Conservation (phyloP, 2,329 filamentous ascomycete species). For the Colletotrichum endophyticum region DNA sequence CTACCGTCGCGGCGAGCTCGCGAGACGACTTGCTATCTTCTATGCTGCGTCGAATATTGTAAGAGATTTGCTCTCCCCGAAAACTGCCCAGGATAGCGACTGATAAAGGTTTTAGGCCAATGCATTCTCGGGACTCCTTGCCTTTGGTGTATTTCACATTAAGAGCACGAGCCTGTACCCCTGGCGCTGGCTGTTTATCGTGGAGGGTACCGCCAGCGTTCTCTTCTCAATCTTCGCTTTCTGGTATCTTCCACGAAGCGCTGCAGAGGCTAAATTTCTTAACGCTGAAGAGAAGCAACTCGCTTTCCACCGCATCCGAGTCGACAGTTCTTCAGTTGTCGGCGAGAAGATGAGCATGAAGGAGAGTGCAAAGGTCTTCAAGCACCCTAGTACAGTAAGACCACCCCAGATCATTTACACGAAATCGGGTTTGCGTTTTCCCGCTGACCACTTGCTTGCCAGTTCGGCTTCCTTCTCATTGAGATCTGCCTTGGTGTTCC, state of each 20-base stretch:
- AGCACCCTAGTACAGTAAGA: slow-evolving; percentile 50
- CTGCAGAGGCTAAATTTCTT: slow-evolving; percentile 69
- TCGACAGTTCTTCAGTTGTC: slow-evolving; percentile 72
- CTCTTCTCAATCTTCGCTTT: slow-evolving; percentile 68
- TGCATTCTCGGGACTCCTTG: slow-evolving; percentile 20
- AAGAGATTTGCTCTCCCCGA: background rate
- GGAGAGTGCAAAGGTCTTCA: slow-evolving; percentile 58
- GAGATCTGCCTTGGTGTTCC: slow-evolving; percentile 66
- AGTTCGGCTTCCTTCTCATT: slow-evolving; percentile 37
- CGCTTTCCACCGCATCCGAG: slow-evolving; percentile 75
- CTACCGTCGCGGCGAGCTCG: slow-evolving; percentile 21
- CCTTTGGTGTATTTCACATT: slow-evolving; percentile 29
- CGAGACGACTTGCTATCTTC: slow-evolving; percentile 21
- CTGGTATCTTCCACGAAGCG: slow-evolving; percentile 71
- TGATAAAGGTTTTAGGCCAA: background rate
- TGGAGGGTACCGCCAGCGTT: slow-evolving; percentile 62
- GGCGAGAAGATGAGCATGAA: slow-evolving; percentile 56
- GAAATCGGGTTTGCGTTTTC: background rate
- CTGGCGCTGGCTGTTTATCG: slow-evolving; percentile 59
- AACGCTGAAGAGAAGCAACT: slow-evolving; percentile 69
- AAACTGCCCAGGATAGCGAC: no score
- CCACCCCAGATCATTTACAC: slow-evolving; percentile 38
- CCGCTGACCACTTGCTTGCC: rapidly evolving
- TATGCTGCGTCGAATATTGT: slow-evolving; percentile 24
- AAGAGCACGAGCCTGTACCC: slow-evolving; percentile 49